A percentile compares a stretch with the other conserved stretches of the same genome.
Evolutionary conservation across 106 monocot genomes (phyloP).

Genomic region (Platanthera guangdongensis): DNA sequence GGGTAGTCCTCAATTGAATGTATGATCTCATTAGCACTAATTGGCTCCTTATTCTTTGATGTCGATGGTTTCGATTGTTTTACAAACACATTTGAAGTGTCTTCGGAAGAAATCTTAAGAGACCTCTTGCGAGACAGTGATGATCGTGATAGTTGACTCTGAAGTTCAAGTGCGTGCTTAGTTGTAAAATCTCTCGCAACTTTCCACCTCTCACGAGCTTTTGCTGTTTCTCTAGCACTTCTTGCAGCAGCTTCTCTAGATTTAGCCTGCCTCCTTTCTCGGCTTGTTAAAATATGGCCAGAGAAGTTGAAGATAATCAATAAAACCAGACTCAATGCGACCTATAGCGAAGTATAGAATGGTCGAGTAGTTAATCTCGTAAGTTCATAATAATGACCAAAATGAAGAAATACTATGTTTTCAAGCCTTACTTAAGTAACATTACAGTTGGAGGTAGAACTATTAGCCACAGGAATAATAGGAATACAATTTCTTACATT

Average conservation of each 20-base stretch:
- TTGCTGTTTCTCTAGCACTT: conserved; percentile 28
- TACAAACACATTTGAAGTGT: conserved; percentile 1
- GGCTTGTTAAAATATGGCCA: conserved; percentile 37
- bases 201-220: conserved; percentile 56
- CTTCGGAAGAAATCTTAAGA: conserved; percentile 2
- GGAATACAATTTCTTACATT: neutral
- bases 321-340: conserved; percentile 35
- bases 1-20: conserved; percentile 43
- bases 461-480: neutral
- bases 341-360: conserved; percentile 17
- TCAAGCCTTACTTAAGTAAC: neutral
- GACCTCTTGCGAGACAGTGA: conserved; percentile 27
- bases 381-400: neutral
- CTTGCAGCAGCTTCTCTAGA: conserved; percentile 52
- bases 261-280: conserved; percentile 40
- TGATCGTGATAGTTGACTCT: conserved; percentile 30
- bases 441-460: neutral
- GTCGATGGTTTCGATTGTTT: conserved; percentile 14
- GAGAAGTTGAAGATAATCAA: conserved; percentile 62
- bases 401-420: neutral
- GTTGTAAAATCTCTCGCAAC: conserved; percentile 38
- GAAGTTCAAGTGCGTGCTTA: conserved; percentile 34
- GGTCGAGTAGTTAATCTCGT: neutral
- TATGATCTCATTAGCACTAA: conserved; percentile 32
- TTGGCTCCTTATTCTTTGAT: conserved; percentile 23